Conservation (phyloP, 805 yeast genomes). For the Komagataella mondaviorum region DNA sequence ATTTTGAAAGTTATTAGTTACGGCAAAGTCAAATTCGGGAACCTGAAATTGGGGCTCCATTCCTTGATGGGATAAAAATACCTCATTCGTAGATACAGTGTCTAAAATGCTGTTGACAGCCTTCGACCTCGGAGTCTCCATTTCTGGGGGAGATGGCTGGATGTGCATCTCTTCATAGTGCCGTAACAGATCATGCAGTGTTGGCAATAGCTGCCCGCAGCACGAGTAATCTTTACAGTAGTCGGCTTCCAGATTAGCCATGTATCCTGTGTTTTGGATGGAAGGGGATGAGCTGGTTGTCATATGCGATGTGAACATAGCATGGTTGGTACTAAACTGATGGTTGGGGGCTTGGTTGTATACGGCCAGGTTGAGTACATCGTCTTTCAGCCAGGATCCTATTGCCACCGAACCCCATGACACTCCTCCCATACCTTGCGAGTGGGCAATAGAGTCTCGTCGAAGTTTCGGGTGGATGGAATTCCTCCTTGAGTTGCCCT, state of each 20-base stretch:
- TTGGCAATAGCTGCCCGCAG: constrained; percentile 87
- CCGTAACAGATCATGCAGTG: constrained; percentile 81
- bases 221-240: constrained; percentile 95
- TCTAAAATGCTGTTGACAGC: constrained; percentile 53
- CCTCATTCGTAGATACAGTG: constrained; percentile 88
- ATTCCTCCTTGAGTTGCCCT: constrained; percentile 16
- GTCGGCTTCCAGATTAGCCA: constrained; percentile 89
- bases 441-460: constrained; percentile 86
- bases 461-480: constrained; percentile 43
- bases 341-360: constrained; percentile 3
- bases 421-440: constrained; percentile 96
- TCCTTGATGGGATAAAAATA: constrained; percentile 45
- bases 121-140: constrained; percentile 26
- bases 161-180: constrained; percentile 97
- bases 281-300: constrained; percentile 35
- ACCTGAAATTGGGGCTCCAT: constrained; percentile 4
- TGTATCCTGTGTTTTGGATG: constrained; percentile 51
- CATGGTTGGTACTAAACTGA: constrained; percentile 7
- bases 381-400: constrained; percentile 94
- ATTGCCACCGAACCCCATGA: constrained; percentile 95
- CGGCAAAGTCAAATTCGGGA: background rate
- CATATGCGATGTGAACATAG: constrained; percentile 1
- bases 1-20: background rate
- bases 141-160: constrained; percentile 29
- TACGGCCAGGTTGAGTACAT: constrained; percentile 46